phyloP scores from a whole-genome alignment of 805 yeast species.

The Ogataea kodamae region DNA sequence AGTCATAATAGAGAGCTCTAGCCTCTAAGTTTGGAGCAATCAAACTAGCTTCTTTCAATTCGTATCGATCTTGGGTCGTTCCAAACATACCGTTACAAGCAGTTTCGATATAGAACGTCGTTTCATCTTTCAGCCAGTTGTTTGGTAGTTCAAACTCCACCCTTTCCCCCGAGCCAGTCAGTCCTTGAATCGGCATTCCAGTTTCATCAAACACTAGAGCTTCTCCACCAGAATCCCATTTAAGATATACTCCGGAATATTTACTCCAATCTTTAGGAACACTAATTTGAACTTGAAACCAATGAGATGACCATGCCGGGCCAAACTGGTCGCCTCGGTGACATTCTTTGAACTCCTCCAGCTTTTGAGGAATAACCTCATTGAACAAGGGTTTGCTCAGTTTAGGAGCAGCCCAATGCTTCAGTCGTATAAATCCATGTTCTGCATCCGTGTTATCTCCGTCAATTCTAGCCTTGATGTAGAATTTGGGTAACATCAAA shows the following conservation, averaged over 20 bases:
- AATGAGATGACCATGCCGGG: conserved; percentile 95
- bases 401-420: conserved; percentile 73
- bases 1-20: conserved; percentile 72
- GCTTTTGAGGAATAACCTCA: conserved; percentile 48
- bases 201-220: conserved; percentile 68
- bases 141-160: conserved; percentile 67
- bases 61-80: conserved; percentile 61
- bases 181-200: conserved; percentile 76
- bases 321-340: conserved; percentile 75
- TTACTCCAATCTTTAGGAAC: conserved; percentile 60
- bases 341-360: conserved; percentile 53
- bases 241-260: conserved; percentile 55
- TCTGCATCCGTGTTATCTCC: conserved; percentile 27
- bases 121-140: conserved; percentile 50
- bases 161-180: conserved; percentile 83
- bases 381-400: conserved; percentile 60
- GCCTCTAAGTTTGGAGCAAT: conserved; percentile 81
- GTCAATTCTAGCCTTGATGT: conserved; percentile 58
- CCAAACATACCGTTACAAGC: conserved; percentile 93
- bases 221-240: conserved; percentile 86
- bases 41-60: conserved; percentile 66
- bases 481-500: conserved; percentile 78
- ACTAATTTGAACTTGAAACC: conserved; percentile 73
- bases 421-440: conserved; percentile 49
- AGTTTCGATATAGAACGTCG: conserved; percentile 77